Percentiles rank a stretch among this genome's conserved stretches.
These are phyloP conservation scores for Talaromyces funiculosus DNA, from an alignment of 2,329 filamentous ascomycete species.

Conservation along the genomic window DNA sequence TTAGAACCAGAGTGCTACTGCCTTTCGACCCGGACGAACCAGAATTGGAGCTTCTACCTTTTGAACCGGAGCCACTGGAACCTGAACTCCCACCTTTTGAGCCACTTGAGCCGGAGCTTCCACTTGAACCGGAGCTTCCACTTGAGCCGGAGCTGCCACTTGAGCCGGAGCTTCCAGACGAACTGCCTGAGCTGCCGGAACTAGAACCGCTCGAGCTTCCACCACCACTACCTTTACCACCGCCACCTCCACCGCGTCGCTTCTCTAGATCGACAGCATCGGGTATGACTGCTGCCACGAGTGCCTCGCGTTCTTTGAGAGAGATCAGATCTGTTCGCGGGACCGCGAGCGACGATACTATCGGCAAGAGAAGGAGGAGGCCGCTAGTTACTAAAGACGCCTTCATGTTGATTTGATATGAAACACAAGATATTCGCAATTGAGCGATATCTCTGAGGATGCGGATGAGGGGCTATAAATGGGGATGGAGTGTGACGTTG, in stretches of 20 bases:
- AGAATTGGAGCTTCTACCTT: neutral
- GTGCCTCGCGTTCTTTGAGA: constrained; percentile 16
- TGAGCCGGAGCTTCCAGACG: constrained; percentile 10
- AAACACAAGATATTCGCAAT: neutral
- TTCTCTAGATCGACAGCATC: constrained; percentile 37
- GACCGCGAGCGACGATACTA: constrained; percentile 25
- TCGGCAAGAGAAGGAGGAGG: constrained; percentile 25
- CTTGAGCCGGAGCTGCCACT: too few species aligned
- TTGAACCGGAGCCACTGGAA: neutral
- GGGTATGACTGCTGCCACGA: neutral
- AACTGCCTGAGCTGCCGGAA: constrained; percentile 3
- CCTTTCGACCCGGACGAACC: neutral
- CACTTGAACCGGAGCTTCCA: too few species aligned
- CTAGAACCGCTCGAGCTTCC: constrained; percentile 20
- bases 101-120: neutral
- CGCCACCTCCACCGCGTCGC: constrained; percentile 46
- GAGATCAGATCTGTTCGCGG: constrained; percentile 21
- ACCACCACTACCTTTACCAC: constrained; percentile 18
- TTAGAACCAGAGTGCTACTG: constrained; percentile 6
- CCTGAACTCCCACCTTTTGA: neutral
- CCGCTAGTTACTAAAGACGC: constrained; percentile 22
- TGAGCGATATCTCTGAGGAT: too few species aligned
- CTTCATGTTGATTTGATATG: constrained; percentile 26
- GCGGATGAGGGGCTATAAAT: too few species aligned
- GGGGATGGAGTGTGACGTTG: too few species aligned